Base-by-base conservation (phyloP, 2,329 filamentous ascomycete genomes). In the Alternaria brassicae region DNA sequence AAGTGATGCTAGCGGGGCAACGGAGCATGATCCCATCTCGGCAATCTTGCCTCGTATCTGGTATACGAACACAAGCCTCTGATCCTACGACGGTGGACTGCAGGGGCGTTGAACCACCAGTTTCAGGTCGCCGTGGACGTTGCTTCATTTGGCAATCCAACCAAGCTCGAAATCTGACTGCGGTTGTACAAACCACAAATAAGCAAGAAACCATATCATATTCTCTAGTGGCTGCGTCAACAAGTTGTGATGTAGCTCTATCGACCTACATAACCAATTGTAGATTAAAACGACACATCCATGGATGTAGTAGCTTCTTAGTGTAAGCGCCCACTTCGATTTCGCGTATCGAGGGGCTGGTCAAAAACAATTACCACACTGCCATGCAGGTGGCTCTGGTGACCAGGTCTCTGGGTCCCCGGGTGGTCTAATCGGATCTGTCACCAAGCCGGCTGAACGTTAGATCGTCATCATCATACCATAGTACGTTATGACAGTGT, bases 321-420 rank as follows among this genome's bases (percentile, higher is more conserved):
- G 54, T 25, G 54, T 30, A 15, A 28, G 40, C 48, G 12, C 39
- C 32, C 25, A 17, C 17, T 15, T 30, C 32, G 25, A 13, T 21
- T 30, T 57, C 54, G 54, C 48, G 30, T 52, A 52, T 52, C 39
- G 47, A 44, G 40, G 40, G 44, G 28, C 28, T 32, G 44, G 10
- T 7, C 12, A 32, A 4, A 7, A 17, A 32, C 6, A 15, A 21
- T 15, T 17, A 6, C 19, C 37, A 40, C 37, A 10, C 17, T 40
- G 19, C 37, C 37, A 40, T 40, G 37, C 37, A 40, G 37, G 37
- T 40, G 37, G 37, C 17, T 4, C 37, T 34, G 28, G 13, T 23
- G 44, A 34, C 44, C 44, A 47, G 44, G 30, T 48, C 1, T 48
- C 19, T 30, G 44, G 30, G 44, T 48, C 30, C 23, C 30, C 28